Evolutionary conservation across 768 basidiomycete species (phyloP).

Genomic region (Rhodocollybia butyracea): DNA sequence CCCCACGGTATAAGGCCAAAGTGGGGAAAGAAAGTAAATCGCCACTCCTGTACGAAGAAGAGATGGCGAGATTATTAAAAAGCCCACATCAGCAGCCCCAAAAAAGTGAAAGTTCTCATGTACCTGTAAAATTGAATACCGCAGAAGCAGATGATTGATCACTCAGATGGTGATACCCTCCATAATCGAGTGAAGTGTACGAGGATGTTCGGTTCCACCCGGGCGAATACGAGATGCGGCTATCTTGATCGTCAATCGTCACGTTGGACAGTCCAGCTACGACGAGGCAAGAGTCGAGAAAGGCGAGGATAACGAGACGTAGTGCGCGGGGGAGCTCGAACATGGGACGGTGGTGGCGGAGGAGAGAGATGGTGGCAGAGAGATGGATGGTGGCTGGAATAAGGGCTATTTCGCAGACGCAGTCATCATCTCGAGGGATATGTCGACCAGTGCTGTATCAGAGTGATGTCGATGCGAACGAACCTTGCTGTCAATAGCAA

Average conservation of each 20-base stretch:
- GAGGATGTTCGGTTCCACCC: slow-evolving; percentile 3
- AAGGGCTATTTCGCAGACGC: too few relatives aligned
- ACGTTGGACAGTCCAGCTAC: background rate
- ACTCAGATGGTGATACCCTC: slow-evolving; percentile 7
- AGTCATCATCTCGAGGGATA: too few relatives aligned
- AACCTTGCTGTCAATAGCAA: too few relatives aligned
- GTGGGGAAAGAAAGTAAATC: slow-evolving; percentile 9
- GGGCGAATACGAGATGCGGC: background rate
- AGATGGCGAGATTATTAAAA: background rate
- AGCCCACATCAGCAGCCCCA: background rate
- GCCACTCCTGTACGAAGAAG: slow-evolving; percentile 6
- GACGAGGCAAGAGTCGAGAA: background rate
- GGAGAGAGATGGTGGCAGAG: too few relatives aligned
- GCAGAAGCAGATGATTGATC: slow-evolving; percentile 1
- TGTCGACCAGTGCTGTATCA: too few relatives aligned
- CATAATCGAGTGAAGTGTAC: slow-evolving; percentile 2
- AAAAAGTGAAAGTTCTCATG: background rate
- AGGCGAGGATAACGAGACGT: background rate
- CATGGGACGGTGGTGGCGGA: too few relatives aligned
- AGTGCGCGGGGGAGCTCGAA: background rate
- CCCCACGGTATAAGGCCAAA: slow-evolving; percentile 8
- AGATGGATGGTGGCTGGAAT: too few relatives aligned
- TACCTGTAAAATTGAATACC: slow-evolving; percentile 7
- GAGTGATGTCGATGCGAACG: too few relatives aligned
- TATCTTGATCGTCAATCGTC: slow-evolving; percentile 7